These are phyloP conservation scores for Phytophthora hibernalis DNA, from an alignment of 352 stramenopile genomes.

Conservation along the genomic window DNA sequence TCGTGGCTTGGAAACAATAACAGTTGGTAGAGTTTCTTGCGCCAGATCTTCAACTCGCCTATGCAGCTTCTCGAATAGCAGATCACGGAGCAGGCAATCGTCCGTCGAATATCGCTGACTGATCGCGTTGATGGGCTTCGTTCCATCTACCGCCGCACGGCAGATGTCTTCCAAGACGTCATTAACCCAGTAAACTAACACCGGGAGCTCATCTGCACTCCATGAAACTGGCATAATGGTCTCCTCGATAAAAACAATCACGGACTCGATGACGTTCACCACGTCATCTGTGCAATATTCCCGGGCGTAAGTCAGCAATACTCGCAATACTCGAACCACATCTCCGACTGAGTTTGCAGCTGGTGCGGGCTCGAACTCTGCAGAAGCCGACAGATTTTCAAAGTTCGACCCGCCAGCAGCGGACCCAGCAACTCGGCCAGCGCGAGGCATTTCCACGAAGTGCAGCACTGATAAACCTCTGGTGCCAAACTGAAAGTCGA, in stretches of 20 bases:
- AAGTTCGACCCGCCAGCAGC: not conserved
- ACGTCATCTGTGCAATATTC: not conserved
- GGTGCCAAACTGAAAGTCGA: not conserved
- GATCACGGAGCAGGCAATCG: not conserved
- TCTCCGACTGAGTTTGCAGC: not conserved
- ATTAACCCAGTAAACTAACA: not conserved
- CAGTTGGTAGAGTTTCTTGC: too few relatives aligned
- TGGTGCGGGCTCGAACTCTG: not conserved
- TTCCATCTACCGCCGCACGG: not conserved
- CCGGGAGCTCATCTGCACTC: not conserved
- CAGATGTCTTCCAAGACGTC: not conserved
- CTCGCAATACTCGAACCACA: not conserved
- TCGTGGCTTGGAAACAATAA: too few relatives aligned
- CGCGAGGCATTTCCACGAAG: too few relatives aligned
- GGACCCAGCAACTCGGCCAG: not conserved
- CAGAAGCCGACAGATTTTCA: not conserved
- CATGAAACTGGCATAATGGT: not conserved
- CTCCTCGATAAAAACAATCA: not conserved
- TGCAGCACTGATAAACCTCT: not conserved
- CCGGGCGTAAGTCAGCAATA: not conserved
- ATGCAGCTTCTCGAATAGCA: not conserved
- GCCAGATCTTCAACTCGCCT: not conserved
- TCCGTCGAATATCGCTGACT: not conserved
- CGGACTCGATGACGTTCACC: not conserved
- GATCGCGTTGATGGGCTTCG: not conserved